Conservation (phyloP, 352 stramenopile species). For the Phytophthora lateralis region DNA sequence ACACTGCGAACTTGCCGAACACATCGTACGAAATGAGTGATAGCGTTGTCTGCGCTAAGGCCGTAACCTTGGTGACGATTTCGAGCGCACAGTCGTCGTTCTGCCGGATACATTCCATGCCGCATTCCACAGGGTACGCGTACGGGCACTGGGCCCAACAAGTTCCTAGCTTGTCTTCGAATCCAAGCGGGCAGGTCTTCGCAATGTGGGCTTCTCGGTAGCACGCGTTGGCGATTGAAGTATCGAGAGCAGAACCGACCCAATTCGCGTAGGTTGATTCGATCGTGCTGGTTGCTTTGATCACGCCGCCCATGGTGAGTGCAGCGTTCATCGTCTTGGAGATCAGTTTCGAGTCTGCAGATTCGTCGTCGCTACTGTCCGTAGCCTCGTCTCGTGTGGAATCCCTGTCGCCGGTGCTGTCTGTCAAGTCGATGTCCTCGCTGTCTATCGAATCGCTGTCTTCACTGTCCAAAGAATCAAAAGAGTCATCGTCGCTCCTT, state of each 20-base stretch:
- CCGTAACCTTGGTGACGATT: constrained; percentile 26
- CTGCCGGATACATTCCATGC: constrained; percentile 37
- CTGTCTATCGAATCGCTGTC: constrained; percentile 11
- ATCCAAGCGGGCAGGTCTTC: constrained; percentile 24
- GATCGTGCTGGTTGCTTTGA: constrained; percentile 31
- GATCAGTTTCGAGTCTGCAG: background rate
- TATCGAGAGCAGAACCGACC: constrained; percentile 29
- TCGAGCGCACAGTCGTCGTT: constrained; percentile 31
- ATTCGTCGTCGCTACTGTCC: background rate
- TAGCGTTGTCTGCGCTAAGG: constrained; percentile 6
- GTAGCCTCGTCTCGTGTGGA: background rate
- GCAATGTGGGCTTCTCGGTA: constrained; percentile 42
- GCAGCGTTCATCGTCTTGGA: constrained; percentile 12
- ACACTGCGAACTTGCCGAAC: constrained; percentile 13
- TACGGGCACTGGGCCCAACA: constrained; percentile 37
- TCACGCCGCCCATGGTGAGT: constrained; percentile 7
- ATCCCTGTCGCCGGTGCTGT: background rate
- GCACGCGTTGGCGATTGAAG: constrained; percentile 29
- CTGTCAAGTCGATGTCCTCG: background rate
- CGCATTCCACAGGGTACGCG: constrained; percentile 35
- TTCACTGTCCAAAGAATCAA: constrained; percentile 24
- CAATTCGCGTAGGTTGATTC: constrained; percentile 33
- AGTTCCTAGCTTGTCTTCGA: constrained; percentile 26
- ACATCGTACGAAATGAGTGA: constrained; percentile 18
- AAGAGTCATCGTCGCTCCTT: constrained; percentile 10